Evolutionary conservation across 768 basidiomycete species (phyloP).

Genomic region (Leccinum variicolor): DNA sequence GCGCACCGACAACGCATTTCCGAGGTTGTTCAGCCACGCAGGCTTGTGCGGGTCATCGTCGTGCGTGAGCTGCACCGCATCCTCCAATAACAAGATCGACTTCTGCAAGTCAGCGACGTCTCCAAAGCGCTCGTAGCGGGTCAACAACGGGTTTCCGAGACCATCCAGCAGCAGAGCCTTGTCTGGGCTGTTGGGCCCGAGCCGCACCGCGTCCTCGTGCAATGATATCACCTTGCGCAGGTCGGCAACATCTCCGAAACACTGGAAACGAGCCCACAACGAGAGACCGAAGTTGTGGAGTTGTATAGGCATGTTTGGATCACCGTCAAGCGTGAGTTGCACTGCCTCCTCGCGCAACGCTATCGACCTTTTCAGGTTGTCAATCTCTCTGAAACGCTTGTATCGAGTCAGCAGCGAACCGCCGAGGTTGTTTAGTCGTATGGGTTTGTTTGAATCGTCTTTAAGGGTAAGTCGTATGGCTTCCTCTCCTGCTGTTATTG

Average conservation of each 20-base stretch:
- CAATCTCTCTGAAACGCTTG: not conserved
- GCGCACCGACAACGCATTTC: not conserved
- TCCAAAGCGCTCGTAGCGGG: not conserved
- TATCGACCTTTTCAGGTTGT: not conserved
- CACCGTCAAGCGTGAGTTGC: not conserved
- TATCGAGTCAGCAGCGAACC: not conserved
- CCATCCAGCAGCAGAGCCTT: not conserved
- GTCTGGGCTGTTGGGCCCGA: not conserved
- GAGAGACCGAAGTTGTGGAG: not conserved
- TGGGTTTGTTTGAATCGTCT: not conserved
- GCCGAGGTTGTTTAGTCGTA: not conserved
- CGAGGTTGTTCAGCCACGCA: not conserved
- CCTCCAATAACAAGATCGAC: not conserved
- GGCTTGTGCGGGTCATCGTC: not conserved
- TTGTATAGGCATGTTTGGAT: not conserved
- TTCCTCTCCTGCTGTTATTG: not conserved
- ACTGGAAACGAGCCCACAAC: not conserved
- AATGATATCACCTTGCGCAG: not conserved
- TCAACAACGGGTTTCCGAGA: not conserved
- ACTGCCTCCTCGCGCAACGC: not conserved
- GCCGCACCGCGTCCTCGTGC: not conserved
- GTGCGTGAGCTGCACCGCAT: not conserved
- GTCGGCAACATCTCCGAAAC: not conserved
- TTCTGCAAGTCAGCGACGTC: not conserved
- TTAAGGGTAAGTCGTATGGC: not conserved